Evolutionary conservation across 2,329 filamentous ascomycete species (phyloP).

Genomic region (Microdochium bolleyi): DNA sequence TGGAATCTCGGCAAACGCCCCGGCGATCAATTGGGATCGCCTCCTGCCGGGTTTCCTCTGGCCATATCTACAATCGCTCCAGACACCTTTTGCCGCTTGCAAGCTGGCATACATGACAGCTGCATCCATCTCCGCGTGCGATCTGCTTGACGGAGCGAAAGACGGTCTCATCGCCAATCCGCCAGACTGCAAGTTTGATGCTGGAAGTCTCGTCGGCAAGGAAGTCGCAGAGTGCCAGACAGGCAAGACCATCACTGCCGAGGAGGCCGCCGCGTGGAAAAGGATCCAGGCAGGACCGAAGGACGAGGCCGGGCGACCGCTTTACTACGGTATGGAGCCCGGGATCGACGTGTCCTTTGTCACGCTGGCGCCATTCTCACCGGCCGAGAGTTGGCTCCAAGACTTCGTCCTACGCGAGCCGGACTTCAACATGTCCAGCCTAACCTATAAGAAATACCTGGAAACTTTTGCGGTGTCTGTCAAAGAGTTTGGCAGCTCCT

Average conservation of each 20-base stretch:
- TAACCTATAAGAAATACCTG: constrained; percentile 17
- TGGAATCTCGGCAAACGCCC: constrained; percentile 35
- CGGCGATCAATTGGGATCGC: constrained; percentile 19
- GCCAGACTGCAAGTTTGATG: constrained; percentile 13
- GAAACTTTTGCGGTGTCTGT: constrained; percentile 10
- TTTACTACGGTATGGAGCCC: constrained; percentile 9
- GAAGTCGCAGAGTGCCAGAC: constrained; percentile 17
- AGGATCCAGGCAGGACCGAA: constrained; percentile 9
- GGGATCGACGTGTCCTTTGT: constrained; percentile 2
- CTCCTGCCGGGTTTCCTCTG: constrained; percentile 24
- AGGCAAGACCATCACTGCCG: constrained; percentile 20
- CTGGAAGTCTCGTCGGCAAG: constrained; percentile 25
- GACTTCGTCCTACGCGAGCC: constrained; percentile 16
- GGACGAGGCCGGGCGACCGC: constrained; percentile 6
- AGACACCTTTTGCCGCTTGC: constrained; percentile 20
- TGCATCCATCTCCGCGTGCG: constrained; percentile 1
- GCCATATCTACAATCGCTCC: constrained; percentile 12
- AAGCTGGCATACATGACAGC: constrained; percentile 19
- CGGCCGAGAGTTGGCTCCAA: constrained; percentile 11
- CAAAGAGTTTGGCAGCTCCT: constrained; percentile 11
- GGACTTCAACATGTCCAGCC: constrained; percentile 15
- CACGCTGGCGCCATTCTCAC: constrained; percentile 7
- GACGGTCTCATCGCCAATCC: constrained; percentile 2
- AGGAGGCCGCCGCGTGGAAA: constrained; percentile 23
- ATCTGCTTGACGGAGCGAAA: constrained; percentile 6